Evolutionary conservation across 441 rosid genomes (phyloP).

Genomic region (Pelargonium myrrhifolium): DNA sequence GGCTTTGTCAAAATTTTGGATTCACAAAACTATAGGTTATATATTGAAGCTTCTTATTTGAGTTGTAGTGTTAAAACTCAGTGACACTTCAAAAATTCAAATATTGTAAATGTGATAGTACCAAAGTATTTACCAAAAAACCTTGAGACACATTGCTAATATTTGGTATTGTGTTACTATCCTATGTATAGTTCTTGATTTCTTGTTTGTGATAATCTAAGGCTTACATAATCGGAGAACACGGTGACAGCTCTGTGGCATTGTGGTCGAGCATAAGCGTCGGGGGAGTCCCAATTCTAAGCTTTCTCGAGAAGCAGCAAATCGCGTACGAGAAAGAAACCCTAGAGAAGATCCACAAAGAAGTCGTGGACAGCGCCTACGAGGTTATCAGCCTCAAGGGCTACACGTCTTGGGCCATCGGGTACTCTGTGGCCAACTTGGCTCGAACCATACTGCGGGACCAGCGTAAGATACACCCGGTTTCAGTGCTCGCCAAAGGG

Average conservation of each 20-base stretch:
- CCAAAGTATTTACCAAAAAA: too few species aligned
- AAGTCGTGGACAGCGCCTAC: constrained; percentile 55
- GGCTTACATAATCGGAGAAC: constrained; percentile 88
- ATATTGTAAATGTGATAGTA: too few species aligned
- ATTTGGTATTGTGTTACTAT: too few species aligned
- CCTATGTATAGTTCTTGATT: too few species aligned
- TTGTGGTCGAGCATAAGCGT: constrained; percentile 87
- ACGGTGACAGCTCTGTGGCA: constrained; percentile 91
- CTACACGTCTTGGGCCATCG: constrained; percentile 92
- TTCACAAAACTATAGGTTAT: too few species aligned
- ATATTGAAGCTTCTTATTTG: too few species aligned
- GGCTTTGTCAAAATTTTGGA: too few species aligned
- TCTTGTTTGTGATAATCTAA: constrained; percentile 14
- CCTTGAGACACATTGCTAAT: too few species aligned
- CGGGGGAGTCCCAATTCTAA: constrained; percentile 80
- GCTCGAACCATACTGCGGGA: constrained; percentile 62
- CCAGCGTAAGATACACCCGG: constrained; percentile 84
- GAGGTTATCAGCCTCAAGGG: constrained; percentile 81
- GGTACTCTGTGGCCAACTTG: constrained; percentile 74
- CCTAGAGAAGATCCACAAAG: constrained; percentile 63
- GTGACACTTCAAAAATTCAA: too few species aligned
- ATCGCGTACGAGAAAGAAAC: constrained; percentile 66
- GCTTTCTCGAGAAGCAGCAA: constrained; percentile 59
- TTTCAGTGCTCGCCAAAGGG: constrained; percentile 74
- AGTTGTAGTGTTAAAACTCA: too few species aligned